These are phyloP conservation scores for Silybum marianum DNA, from an alignment of 129 eudicot species.

Conservation along the genomic window DNA sequence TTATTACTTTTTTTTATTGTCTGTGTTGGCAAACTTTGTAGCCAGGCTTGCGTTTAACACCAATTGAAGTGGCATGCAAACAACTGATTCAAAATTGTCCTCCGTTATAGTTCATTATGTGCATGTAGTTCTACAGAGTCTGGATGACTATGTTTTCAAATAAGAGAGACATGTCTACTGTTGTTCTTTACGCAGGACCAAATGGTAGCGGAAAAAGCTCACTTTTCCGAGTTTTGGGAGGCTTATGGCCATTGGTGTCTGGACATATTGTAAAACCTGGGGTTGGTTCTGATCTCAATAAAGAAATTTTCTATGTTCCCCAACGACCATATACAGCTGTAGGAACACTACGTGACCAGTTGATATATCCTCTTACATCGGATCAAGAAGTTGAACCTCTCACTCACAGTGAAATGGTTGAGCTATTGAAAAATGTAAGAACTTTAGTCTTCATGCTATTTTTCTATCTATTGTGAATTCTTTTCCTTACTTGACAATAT, in stretches of 20 bases:
- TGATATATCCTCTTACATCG: slow-evolving; percentile 89
- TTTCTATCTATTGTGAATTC: not conserved
- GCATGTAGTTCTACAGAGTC: not conserved
- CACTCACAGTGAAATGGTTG: slow-evolving; percentile 72
- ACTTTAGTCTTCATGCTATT: slow-evolving; percentile 3
- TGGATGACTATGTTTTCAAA: not conserved
- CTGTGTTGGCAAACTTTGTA: not conserved
- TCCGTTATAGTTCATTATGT: not conserved
- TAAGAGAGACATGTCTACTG: not conserved
- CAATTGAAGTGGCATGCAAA: not conserved
- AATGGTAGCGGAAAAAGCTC: slow-evolving; percentile 99
- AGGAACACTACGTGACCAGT: slow-evolving; percentile 98
- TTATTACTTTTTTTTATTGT: not conserved
- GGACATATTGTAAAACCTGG: slow-evolving; percentile 99
- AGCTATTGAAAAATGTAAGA: slow-evolving; percentile 83
- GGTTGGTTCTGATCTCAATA: slow-evolving; percentile 94
- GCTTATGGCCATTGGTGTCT: slow-evolving; percentile 95
- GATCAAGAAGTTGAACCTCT: slow-evolving; percentile 89
- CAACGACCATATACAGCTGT: slow-evolving; percentile 98
- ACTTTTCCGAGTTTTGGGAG: slow-evolving; percentile 97
- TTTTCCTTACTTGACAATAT: no score
- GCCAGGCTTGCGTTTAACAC: not conserved
- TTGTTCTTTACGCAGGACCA: slow-evolving; percentile 60
- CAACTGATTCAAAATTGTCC: not conserved
- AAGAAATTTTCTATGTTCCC: slow-evolving; percentile 97